phyloP scores from a whole-genome alignment of 331 rosid genomes.

The Spiraea crenata region DNA sequence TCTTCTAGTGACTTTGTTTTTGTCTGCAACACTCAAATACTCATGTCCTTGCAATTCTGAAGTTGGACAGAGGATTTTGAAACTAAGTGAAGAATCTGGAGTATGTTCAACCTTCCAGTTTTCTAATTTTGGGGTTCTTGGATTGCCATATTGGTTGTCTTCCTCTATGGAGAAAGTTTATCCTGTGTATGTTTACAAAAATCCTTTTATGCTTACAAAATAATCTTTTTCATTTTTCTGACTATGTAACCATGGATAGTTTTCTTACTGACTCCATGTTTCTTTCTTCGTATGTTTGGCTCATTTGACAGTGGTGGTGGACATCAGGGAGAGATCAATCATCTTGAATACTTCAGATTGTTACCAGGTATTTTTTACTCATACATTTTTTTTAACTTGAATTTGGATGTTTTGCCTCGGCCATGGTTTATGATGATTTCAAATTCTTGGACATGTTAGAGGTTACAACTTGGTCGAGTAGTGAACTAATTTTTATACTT shows the following conservation, averaged over 20 bases:
- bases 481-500: neutral
- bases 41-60: slow-evolving; percentile 31
- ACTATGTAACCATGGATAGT: neutral
- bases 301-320: slow-evolving; percentile 54
- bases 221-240: neutral
- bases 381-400: slow-evolving; percentile 11
- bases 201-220: neutral
- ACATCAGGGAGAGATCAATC: slow-evolving; percentile 52
- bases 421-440: neutral
- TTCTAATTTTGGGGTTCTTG: slow-evolving; percentile 77
- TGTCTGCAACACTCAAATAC: slow-evolving; percentile 14
- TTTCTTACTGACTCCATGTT: slow-evolving; percentile 7
- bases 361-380: slow-evolving; percentile 65
- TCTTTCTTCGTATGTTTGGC: slow-evolving; percentile 21
- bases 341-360: slow-evolving; percentile 61
- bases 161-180: slow-evolving; percentile 51
- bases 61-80: slow-evolving; percentile 86
- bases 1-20: slow-evolving; percentile 20
- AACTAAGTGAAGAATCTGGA: slow-evolving; percentile 50
- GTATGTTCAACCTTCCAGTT: slow-evolving; percentile 49
- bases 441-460: neutral
- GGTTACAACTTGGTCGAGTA: no score
- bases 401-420: neutral
- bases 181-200: slow-evolving; percentile 34
- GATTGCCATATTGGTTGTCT: slow-evolving; percentile 82